phyloP scores from a whole-genome alignment of 208 protist genomes.

The Crithidia bombi region DNA sequence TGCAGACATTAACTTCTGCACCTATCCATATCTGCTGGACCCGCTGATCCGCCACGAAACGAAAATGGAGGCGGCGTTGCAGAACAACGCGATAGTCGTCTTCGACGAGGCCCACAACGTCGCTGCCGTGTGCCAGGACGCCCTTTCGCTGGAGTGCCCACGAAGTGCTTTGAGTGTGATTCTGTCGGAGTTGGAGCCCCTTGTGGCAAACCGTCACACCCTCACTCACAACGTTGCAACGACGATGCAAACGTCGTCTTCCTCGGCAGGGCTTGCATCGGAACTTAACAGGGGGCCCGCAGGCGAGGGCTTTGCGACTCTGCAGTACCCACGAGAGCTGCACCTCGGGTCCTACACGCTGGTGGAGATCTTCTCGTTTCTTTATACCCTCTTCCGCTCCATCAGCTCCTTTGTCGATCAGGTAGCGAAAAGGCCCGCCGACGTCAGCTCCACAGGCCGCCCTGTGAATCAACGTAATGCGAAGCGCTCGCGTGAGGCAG shows the following conservation, averaged over 20 bases:
- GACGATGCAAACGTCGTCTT: neutral
- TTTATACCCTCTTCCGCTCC: constrained; percentile 44
- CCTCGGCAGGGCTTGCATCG: too few relatives aligned
- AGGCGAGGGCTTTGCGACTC: constrained; percentile 3
- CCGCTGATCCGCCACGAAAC: constrained; percentile 86
- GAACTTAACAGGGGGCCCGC: too few relatives aligned
- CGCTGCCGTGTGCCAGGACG: constrained; percentile 69
- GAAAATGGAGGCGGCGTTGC: constrained; percentile 74
- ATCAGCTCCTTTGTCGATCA: constrained; percentile 36
- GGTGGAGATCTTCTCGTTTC: constrained; percentile 57
- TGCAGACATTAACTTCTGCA: constrained; percentile 95
- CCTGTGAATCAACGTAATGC: neutral
- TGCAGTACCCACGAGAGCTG: constrained; percentile 67
- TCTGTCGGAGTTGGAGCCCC: constrained; percentile 53
- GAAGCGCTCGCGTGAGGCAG: constrained; percentile 16
- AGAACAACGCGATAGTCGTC: constrained; percentile 90
- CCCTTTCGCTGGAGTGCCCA: constrained; percentile 56
- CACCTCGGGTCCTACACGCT: constrained; percentile 67
- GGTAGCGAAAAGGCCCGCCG: too few relatives aligned
- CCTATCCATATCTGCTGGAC: constrained; percentile 98
- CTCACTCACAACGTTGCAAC: constrained; percentile 7
- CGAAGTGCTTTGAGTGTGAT: constrained; percentile 42
- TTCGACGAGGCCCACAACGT: constrained; percentile 98
- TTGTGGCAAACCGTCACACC: constrained; percentile 27
- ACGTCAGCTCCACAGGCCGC: neutral